Evolutionary conservation across 306 rosid species (phyloP), one percentile per base, ranked within the genome.

Genomic region (Pyrus betulifolia): DNA sequence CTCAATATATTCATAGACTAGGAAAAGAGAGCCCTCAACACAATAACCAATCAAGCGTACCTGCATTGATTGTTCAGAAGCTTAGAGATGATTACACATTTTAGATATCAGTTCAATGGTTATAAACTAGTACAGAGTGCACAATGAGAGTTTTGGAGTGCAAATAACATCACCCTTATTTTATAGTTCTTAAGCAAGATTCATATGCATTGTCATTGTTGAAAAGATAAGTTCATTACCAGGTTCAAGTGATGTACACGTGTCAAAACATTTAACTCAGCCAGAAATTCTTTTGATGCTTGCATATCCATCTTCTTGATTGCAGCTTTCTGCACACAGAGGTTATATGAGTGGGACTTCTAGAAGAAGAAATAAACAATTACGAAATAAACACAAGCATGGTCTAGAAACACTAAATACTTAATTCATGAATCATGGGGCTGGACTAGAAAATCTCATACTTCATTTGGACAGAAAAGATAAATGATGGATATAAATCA

Each of bases 11-110:
- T 95, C 99, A 71, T 95, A 95, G 67, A 95, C 97, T 38, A 93
- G 85, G 84, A 95, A 95, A 70, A 95, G 97, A 76, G 96, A 95
- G 58, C 87, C 86, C 84, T 91, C 97, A 11, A 89, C 87, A 74
- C 99, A 92, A 66, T 92, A 95, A 60, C 99, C 99, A 38, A 95
- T 95, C 87, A 95, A 84, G 70, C 97, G 97, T 89, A 95, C 99
- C 99, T 92, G 82, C 78, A 83, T 64, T 70, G 71, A 31, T 61
- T 22, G 35, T 70, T 72, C 13, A 31, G 55, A 69, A 74, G 59
- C 64, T 25, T 28, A 45, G 33, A 42, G 74, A 68, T 14, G n/a
- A 52, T 61, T 35, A 58, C 63, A 35, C 31, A 4, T n/a, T 54
- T 14, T 60, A 25, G 38, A 23, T 46, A 74, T 51, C 45, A 57